phyloP scores from a whole-genome alignment of 768 basidiomycete genomes.

The Pleurotus eryngii region DNA sequence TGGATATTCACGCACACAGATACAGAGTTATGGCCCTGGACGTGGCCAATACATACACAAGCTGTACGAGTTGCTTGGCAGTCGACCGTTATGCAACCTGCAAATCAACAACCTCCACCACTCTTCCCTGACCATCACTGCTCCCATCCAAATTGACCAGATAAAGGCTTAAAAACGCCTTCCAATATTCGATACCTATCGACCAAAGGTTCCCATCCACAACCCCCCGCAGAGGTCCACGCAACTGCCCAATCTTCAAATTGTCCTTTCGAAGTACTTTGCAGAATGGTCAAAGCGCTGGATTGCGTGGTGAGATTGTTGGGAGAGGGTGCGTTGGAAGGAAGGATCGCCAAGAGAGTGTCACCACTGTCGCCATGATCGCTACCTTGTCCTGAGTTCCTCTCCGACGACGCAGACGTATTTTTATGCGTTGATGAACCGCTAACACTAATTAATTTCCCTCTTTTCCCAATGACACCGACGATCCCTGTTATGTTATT shows the following conservation, averaged over 20 bases:
- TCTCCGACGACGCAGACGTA: background rate
- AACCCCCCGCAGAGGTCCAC: constrained; percentile 27
- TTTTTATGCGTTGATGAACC: background rate
- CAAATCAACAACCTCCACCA: too few species aligned
- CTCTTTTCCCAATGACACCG: constrained; percentile 34
- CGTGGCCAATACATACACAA: too few species aligned
- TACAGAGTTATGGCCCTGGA: too few species aligned
- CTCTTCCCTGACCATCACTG: too few species aligned
- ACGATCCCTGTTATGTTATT: constrained; percentile 33
- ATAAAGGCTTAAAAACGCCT: constrained; percentile 29
- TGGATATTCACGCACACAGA: too few species aligned
- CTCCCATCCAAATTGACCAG: constrained; percentile 18
- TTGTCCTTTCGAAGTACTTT: constrained; percentile 24
- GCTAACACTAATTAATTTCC: constrained; percentile 24
- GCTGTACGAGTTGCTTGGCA: too few species aligned
- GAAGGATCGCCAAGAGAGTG: constrained; percentile 24
- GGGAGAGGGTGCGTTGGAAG: constrained; percentile 23
- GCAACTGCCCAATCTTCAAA: constrained; percentile 30
- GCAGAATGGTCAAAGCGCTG: constrained; percentile 26
- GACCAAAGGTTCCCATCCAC: constrained; percentile 29
- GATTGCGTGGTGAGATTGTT: constrained; percentile 15
- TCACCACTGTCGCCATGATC: background rate
- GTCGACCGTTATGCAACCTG: too few species aligned
- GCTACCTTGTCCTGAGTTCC: too few species aligned
- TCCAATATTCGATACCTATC: constrained; percentile 28